Evolutionary conservation across 108 stramenopile genomes (phyloP), one percentile per base, ranked within the genome.

Genomic region (Seminavis robusta): DNA sequence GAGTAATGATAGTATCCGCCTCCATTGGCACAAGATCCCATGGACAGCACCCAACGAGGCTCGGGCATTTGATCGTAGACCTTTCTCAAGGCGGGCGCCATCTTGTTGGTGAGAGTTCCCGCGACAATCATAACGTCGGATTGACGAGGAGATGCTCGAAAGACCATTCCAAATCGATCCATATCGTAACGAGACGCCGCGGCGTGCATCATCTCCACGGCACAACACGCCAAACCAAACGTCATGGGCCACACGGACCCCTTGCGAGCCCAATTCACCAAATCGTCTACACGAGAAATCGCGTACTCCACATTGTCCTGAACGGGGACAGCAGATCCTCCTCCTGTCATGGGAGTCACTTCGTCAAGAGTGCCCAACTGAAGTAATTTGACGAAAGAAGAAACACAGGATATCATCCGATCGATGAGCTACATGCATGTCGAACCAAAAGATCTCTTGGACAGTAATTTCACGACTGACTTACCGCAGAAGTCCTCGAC

Each of bases 1-100:
- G 96, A 97, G 76, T 99, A 99, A 73, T 99, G 98, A 76, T 99
- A 99, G 79, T 99, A 99, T 36, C 98, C 98, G n/a, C 98, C 98
- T 8, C 98, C 98, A 74, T 99, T 99, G 21, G 98, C 98, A 69
- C 98, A 99, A 38, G 84, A 87, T 61, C 98, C 98, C 98, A 99
- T 99, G 60, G 87, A 90, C 23, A 99, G 80, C 16, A 99, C 98
- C 98, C 98, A 99, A 37, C 98, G 81, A 13, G 98, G 98, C 67
- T 99, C 98, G 11, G 98, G 96, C 98, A 99, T 95, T 74, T 99
- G 98, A 71, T 99, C 98, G 76, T 99, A 99, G 0, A 99, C 95
- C 75, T 98, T 98, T 30, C 98, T 81, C 26, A 99, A 81, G 17
- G 97, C 98, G 1, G 98, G 98, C 1, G 97, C 98, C 98, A 99